Percentiles rank a stretch among this genome's conserved stretches.
Conservation (phyloP, 257 asterid species). For the Nicotiana tomentosiformis region DNA sequence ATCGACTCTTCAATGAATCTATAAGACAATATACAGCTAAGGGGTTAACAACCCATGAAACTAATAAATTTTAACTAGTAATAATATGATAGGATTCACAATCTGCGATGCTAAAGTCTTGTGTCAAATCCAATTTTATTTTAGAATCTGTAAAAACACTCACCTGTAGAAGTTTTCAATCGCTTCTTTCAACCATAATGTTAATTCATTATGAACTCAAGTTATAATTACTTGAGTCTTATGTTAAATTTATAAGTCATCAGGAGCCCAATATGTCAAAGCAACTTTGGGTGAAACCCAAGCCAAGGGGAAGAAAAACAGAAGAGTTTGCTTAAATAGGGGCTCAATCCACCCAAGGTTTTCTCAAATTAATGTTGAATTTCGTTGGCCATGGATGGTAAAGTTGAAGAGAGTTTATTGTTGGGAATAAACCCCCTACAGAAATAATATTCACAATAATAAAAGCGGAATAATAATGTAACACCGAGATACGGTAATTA, state of each 20-base stretch:
- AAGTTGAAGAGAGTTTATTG: not conserved
- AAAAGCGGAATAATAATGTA: too few species aligned
- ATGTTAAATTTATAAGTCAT: not conserved
- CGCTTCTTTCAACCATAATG: not conserved
- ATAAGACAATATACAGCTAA: not conserved
- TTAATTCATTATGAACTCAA: not conserved
- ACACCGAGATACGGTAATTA: too few species aligned
- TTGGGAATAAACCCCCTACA: too few species aligned
- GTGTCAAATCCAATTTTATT: not conserved
- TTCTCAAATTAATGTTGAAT: not conserved
- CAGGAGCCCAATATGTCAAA: not conserved
- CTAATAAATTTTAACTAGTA: not conserved
- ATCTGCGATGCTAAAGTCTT: not conserved
- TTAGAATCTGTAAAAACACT: not conserved
- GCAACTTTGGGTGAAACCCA: not conserved
- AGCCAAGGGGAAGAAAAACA: not conserved
- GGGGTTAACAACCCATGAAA: not conserved
- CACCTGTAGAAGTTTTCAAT: not conserved
- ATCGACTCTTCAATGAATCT: too few species aligned
- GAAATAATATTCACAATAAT: too few species aligned
- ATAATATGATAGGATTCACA: not conserved
- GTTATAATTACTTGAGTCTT: not conserved
- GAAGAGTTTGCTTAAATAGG: not conserved
- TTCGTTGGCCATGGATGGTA: not conserved
- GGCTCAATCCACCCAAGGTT: not conserved